A percentile compares a stretch with the other conserved stretches of the same genome.
Evolutionary conservation across 495 filamentous ascomycete species (phyloP).

Genomic region (Penicillium daleae): DNA sequence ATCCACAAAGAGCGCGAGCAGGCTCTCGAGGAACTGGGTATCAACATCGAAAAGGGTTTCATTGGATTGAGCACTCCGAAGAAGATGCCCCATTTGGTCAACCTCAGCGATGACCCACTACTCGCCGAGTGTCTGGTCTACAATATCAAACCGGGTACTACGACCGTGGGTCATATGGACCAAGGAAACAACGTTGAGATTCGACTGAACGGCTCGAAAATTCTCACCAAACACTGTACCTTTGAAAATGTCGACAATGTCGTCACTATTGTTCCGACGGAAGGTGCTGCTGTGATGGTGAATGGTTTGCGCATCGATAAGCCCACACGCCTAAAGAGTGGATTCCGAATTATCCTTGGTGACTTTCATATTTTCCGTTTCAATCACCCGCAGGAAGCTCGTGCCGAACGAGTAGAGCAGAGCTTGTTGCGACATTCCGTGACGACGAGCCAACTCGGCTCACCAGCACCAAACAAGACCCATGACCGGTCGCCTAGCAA

Average conservation of each 20-base stretch:
- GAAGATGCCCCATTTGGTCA: slow-evolving; percentile 99
- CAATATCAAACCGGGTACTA: slow-evolving; percentile 94
- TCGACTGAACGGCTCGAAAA: slow-evolving; percentile 89
- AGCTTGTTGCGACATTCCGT: slow-evolving; percentile 88
- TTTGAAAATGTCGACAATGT: slow-evolving; percentile 92
- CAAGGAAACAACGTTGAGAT: slow-evolving; percentile 83
- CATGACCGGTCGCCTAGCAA: slow-evolving; percentile 81
- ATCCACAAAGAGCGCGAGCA: slow-evolving; percentile 98
- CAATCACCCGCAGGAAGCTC: slow-evolving; percentile 95
- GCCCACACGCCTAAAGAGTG: slow-evolving; percentile 82
- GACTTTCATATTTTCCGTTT: slow-evolving; percentile 99
- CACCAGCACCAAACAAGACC: slow-evolving; percentile 66
- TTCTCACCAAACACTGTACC: slow-evolving; percentile 86
- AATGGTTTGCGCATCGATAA: slow-evolving; percentile 88
- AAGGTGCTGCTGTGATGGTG: slow-evolving; percentile 95
- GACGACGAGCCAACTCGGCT: slow-evolving; percentile 77
- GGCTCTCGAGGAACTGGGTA: slow-evolving; percentile 93
- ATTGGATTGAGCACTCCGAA: slow-evolving; percentile 95
- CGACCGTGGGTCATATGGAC: slow-evolving; percentile 89
- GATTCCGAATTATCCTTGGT: slow-evolving; percentile 91
- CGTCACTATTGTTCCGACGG: slow-evolving; percentile 85
- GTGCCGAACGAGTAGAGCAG: slow-evolving; percentile 87
- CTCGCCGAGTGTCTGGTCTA: slow-evolving; percentile 97
- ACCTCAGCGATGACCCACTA: slow-evolving; percentile 93
- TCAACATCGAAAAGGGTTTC: slow-evolving; percentile 98